Base-by-base conservation (phyloP, 2,329 filamentous ascomycete genomes). In the Phaeosphaeria sp. region DNA sequence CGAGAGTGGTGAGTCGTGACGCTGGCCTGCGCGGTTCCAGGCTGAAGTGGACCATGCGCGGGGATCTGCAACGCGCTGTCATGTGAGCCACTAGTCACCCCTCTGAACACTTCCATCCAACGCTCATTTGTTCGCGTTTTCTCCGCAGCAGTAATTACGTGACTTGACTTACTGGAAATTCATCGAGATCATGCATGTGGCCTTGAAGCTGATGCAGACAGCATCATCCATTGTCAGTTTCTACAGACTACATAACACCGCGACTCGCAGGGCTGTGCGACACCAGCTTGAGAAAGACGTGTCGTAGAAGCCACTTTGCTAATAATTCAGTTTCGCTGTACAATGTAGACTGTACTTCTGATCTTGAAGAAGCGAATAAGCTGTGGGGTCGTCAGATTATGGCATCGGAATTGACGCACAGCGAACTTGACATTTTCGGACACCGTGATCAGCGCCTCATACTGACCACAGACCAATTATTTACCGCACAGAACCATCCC, bases 1-100 rank as follows among this genome's bases (percentile, higher is more conserved):
- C n/a, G 39, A 22, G 21, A 42, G 22, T 25, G 20, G 41, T 50
- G 21, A 42, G 22, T 25, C 17, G 41, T 50, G 46, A 27, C 47
- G 46, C 18, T 50, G 46, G 50, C 18, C 54, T 41, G n/a, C 46
- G 43, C 46, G 46, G 13, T 36, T 39, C 55, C 48, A 53, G 55
- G 55, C 55, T 46, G 55, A 53, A 57, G 46, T 50, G 46, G 20
- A 39, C 50, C 23, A 33, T 39, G 55, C 55, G 55, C 39, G 46
- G 55, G 46, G 46, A 30, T n/a, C 30, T 18, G 2, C 33, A 21
- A 53, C 55, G 50, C 55, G 55, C 46, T 41, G 20, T 57, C 55
- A 57, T 50, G 50, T 57, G 55, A 56, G 44, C 47, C 10, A 22
- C n/a, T 21, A 22, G n/a, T n/a, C n/a, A 36, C 7, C 13, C 30